Conservation (phyloP, 225 moss, liverwort and hornwort species). For the Anthoceros angustus region DNA sequence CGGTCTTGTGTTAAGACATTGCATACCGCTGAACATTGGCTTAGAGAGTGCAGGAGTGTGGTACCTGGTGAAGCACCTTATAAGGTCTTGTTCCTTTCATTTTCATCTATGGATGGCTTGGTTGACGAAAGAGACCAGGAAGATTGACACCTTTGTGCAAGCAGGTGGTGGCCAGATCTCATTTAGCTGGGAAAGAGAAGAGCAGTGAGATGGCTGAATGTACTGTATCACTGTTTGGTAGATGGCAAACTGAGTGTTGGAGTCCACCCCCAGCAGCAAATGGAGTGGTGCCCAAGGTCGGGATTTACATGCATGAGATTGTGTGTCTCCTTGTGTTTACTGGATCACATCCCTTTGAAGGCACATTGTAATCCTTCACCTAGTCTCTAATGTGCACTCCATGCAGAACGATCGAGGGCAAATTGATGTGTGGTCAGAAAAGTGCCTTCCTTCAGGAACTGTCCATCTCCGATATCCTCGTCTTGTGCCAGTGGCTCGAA, state of each 20-base stretch:
- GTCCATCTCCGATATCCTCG: slow-evolving; percentile 78
- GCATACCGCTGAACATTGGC: slow-evolving; percentile 89
- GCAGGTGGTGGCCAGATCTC: slow-evolving; percentile 59
- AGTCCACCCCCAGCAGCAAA: slow-evolving; percentile 68
- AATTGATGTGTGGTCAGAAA: slow-evolving; percentile 91
- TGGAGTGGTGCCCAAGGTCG: slow-evolving; percentile 76
- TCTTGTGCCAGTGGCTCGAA: slow-evolving; percentile 77
- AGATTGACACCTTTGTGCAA: neutral
- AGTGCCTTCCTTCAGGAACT: slow-evolving; percentile 84
- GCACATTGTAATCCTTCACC: neutral
- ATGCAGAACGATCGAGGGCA: slow-evolving; percentile 94
- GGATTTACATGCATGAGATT: slow-evolving; percentile 7
- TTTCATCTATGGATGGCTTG: neutral
- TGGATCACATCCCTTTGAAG: slow-evolving; percentile 4
- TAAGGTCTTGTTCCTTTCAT: slow-evolving; percentile 32
- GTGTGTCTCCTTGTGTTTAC: neutral
- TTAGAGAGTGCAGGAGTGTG: slow-evolving; percentile 88
- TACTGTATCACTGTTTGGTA: slow-evolving; percentile 37
- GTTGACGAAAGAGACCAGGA: neutral
- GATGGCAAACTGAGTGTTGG: slow-evolving; percentile 89
- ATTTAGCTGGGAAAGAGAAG: slow-evolving; percentile 34
- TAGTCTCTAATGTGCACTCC: neutral
- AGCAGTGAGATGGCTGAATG: slow-evolving; percentile 21
- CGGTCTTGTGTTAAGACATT: slow-evolving; percentile 65
- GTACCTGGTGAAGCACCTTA: slow-evolving; percentile 56